These are phyloP conservation scores for Apophysomyces trapeziformis DNA, from an alignment of 371 early-diverging fungal genomes.

Conservation along the genomic window DNA sequence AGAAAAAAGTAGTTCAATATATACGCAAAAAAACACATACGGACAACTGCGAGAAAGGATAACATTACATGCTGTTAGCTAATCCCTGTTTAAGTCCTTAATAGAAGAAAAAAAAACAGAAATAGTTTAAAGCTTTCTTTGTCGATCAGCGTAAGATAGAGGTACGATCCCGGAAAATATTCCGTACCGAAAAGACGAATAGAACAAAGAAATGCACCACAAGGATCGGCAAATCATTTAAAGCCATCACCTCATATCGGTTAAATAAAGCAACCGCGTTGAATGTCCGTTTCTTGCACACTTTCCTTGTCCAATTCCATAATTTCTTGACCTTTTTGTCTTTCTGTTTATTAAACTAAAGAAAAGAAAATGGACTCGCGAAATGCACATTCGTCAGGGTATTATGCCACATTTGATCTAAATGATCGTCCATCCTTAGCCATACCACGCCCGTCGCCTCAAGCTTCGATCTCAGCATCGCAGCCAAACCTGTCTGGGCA, in stretches of 20 bases:
- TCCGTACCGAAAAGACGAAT: too few species aligned
- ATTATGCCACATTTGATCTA: conserved; percentile 2
- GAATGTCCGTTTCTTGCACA: conserved; percentile 1
- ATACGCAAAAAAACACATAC: too few species aligned
- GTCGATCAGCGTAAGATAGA: too few species aligned
- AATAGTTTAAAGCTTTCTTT: too few species aligned
- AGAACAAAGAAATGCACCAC: not conserved
- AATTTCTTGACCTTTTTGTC: not conserved
- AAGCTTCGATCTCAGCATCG: conserved; percentile 9
- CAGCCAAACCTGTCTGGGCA: conserved; percentile 3
- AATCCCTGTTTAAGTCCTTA: too few species aligned
- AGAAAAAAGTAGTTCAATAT: too few species aligned
- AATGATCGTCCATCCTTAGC: conserved; percentile 2
- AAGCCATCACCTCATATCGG: not conserved
- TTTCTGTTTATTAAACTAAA: not conserved
- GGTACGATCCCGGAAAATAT: too few species aligned
- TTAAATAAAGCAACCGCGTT: not conserved
- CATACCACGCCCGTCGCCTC: not conserved
- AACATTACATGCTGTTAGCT: too few species aligned
- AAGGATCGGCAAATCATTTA: not conserved
- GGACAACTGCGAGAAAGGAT: too few species aligned
- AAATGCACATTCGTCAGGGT: conserved; percentile 4
- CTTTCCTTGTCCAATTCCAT: not conserved
- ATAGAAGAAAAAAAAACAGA: too few species aligned
- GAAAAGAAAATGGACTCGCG: not conserved